These are phyloP conservation scores for Paradendryphiella salina DNA, from an alignment of 2,329 filamentous ascomycete species.

Conservation along the genomic window DNA sequence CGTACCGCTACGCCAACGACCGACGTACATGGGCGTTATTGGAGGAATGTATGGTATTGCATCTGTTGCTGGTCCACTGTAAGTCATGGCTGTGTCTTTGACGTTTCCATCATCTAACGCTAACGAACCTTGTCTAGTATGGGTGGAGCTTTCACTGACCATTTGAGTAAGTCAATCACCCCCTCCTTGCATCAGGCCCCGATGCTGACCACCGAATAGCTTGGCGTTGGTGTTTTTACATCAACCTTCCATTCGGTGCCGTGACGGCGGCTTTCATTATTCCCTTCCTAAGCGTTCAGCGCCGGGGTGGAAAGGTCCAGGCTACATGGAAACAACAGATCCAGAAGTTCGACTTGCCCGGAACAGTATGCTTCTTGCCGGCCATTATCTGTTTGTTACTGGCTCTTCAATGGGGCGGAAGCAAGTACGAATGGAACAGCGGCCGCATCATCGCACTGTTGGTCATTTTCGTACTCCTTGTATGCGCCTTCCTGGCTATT, in stretches of 20 bases:
- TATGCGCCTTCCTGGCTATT: conserved; percentile 48
- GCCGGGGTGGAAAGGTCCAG: conserved; percentile 40
- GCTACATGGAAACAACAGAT: conserved; percentile 46
- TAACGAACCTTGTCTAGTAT: conserved; percentile 40
- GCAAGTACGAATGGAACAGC: conserved; percentile 52
- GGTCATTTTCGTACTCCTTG: conserved; percentile 51
- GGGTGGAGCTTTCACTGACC: conserved; percentile 53
- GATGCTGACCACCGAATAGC: conserved; percentile 10
- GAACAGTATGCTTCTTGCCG: conserved; percentile 51
- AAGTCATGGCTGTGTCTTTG: conserved; percentile 19
- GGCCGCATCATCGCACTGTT: conserved; percentile 53
- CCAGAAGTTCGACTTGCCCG: conserved; percentile 53
- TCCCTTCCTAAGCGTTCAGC: conserved; percentile 45
- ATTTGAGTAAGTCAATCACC: conserved; percentile 24
- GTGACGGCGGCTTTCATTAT: conserved; percentile 49
- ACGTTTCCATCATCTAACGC: conserved; percentile 11
- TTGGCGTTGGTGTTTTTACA: conserved; percentile 54
- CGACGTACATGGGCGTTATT: conserved; percentile 55
- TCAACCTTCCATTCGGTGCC: conserved; percentile 57
- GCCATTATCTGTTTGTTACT: conserved; percentile 55
- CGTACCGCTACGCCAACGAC: conserved; percentile 52
- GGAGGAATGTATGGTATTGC: conserved; percentile 57
- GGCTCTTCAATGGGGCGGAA: conserved; percentile 57
- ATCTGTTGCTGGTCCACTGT: conserved; percentile 53
- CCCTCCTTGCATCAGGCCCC: background rate